Evolutionary conservation across 2,329 filamentous ascomycete genomes (phyloP), one percentile per base, ranked within the genome.

Genomic region (Penicillium sp.): DNA sequence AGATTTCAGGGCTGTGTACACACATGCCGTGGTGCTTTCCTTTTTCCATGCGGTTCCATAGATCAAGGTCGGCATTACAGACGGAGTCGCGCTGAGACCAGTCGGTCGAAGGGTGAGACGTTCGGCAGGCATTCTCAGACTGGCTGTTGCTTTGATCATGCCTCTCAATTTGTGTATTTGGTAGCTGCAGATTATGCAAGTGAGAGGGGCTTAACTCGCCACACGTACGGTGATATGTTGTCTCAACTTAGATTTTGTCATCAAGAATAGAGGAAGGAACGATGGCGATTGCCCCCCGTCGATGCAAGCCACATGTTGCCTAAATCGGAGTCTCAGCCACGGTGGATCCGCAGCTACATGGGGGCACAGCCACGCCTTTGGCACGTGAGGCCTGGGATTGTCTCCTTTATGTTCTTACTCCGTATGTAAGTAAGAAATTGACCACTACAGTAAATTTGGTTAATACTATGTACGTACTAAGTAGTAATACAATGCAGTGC

Each of bases 21-120:
- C 89, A 2, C 93, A 78, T 55, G 82, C 76, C 20, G 81, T 79
- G 0, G 88, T 91, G 18, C 74, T 74, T 1, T 87, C 83, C 65
- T 87, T 86, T 71, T 94, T 94, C 89, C 90, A 93, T n/a, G 90
- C 90, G 2, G 90, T 93, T 52, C 90, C 90, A 69, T 94, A 94
- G 60, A 94, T 74, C 61, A 83, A 79, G 3, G 73, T 66, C 3
- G 77, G 76, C 46, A 75, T 69, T n/a, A 62, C 59, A 14, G 65
- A 43, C 18, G 43, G 48, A 23, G 56, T 35, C 21, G 35, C n/a
- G 28, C n/a, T n/a, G 23, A 38, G 53, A 38, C 47, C 53, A 26
- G 47, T 33, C n/a, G 53, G 28, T 16, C 53, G 47, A 18, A 50
- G 53, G 8, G 21, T 26, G 21, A 45, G 53, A 23, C 24, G 21